These are phyloP conservation scores for Leucocoprinus sp. DNA, from an alignment of 768 basidiomycete species.

Conservation along the genomic window DNA sequence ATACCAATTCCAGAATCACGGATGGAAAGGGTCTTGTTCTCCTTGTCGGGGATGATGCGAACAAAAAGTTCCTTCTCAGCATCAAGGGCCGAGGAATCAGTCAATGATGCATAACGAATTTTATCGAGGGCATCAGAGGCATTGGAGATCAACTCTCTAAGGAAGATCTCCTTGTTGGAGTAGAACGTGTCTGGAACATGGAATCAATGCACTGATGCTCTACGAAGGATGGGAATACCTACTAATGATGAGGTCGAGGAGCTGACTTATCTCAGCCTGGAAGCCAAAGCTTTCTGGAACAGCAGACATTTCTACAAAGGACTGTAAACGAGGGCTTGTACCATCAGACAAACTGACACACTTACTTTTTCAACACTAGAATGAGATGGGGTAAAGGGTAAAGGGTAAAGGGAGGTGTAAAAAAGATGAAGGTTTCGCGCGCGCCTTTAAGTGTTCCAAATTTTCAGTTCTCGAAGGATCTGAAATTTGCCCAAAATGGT, in stretches of 20 bases:
- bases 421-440: conserved; percentile 17
- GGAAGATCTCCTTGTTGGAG: conserved; percentile 99
- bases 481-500: conserved; percentile 37
- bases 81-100: conserved; percentile 87
- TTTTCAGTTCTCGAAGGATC: conserved; percentile 43
- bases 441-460: conserved; percentile 28
- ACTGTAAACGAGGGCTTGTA: conserved; percentile 6
- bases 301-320: conserved; percentile 47
- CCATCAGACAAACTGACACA: conserved; percentile 3
- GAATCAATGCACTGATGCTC: conserved; percentile 9
- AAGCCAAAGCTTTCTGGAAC: conserved; percentile 91
- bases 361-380: conserved; percentile 16
- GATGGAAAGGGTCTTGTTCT: conserved; percentile 83
- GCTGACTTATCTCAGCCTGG: conserved; percentile 99
- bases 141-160: conserved; percentile 97
- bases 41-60: conserved; percentile 92
- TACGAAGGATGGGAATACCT: conserved; percentile 21
- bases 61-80: conserved; percentile 89
- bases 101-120: conserved; percentile 94
- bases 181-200: conserved; percentile 87
- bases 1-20: conserved; percentile 98
- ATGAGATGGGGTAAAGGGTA: conserved; percentile 14
- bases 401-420: conserved; percentile 20
- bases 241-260: conserved; percentile 99
- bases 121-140: conserved; percentile 98